Base-by-base conservation (phyloP, 1,284 basidiomycete species). In the Melampsora americana region DNA sequence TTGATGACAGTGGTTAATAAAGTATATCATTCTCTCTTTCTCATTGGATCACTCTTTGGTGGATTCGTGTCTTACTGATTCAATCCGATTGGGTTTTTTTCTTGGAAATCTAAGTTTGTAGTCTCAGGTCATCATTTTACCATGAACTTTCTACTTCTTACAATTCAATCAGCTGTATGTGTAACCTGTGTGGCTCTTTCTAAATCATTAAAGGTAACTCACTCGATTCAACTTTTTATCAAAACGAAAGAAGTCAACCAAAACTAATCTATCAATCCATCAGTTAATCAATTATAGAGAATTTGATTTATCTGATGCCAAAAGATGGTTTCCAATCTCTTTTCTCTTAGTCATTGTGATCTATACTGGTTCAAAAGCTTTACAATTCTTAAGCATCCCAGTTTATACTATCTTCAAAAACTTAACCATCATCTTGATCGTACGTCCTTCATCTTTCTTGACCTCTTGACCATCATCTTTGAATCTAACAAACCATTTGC, bases 1-100 rank as follows among this genome's bases (percentile, higher is more conserved):
- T 86, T 94, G 75, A 99, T 99, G 96, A 99, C 96, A 0, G 88
- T 99, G 65, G 89, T 97, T 78, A 98, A 98, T 87, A 98, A 99
- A 87, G 93, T 93, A 78, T 62, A 86, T 82, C 14, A 23, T 12
- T 12, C 20, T 64, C 18, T 59, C 9, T 35, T 64, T 18, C 26
- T 56, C n/a, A 5, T 30, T 48, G 66, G 23, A 28, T 9, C 9
- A n/a, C 16, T 30, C n/a, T 66, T 42, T n/a, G n/a, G n/a, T n/a
- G n/a, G 23, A 12, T 32, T n/a, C 66, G 59, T n/a, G 1, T 12
- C 32, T 66, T 30, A 30, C 23, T 39, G 16, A 28, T 42, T 32
- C 14, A n/a, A n/a, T n/a, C n/a, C n/a, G n/a, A n/a, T n/a, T 59
- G 35, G 60, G 3, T 48, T 20, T 62, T 14, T 16, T 66, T 32